Evolutionary conservation across 176 grass and related monocot species (phyloP).

Genomic region (Olyra latifolia): DNA sequence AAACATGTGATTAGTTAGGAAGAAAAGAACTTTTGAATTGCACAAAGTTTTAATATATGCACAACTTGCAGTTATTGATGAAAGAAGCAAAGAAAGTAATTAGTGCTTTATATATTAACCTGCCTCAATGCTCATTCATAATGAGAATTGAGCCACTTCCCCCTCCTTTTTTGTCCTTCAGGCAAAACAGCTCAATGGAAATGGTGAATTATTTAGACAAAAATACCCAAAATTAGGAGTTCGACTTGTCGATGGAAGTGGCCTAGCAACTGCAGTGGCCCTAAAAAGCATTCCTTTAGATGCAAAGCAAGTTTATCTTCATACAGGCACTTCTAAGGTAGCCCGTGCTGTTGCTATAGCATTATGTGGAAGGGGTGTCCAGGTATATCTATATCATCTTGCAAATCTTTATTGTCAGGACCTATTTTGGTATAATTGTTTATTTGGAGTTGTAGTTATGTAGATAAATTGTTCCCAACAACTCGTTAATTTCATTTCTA

Average conservation of each 20-base stretch:
- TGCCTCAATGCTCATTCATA: not conserved
- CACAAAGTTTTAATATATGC: not conserved
- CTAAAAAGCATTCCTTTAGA: constrained; percentile 62
- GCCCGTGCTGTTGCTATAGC: constrained; percentile 41
- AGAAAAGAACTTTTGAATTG: not conserved
- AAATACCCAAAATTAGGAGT: constrained; percentile 78
- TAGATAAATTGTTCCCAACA: not conserved
- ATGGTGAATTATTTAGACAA: constrained; percentile 71
- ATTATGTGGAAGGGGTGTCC: constrained; percentile 63
- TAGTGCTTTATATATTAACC: not conserved
- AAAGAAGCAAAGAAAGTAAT: not conserved
- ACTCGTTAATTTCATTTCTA: not conserved
- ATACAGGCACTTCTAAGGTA: constrained; percentile 61
- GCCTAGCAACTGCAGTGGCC: constrained; percentile 74
- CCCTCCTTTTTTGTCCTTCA: constrained; percentile 10
- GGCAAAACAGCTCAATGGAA: constrained; percentile 75
- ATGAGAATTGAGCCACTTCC: not conserved
- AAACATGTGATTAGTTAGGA: not conserved
- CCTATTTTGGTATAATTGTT: not conserved
- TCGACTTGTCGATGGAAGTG: constrained; percentile 83
- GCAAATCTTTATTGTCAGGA: not conserved
- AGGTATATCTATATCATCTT: constrained; percentile 50
- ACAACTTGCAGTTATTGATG: not conserved
- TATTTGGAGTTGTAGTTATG: not conserved
- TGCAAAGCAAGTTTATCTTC: constrained; percentile 64